Base-by-base conservation (phyloP, 2,329 filamentous ascomycete genomes). In the Penicillium italicum region DNA sequence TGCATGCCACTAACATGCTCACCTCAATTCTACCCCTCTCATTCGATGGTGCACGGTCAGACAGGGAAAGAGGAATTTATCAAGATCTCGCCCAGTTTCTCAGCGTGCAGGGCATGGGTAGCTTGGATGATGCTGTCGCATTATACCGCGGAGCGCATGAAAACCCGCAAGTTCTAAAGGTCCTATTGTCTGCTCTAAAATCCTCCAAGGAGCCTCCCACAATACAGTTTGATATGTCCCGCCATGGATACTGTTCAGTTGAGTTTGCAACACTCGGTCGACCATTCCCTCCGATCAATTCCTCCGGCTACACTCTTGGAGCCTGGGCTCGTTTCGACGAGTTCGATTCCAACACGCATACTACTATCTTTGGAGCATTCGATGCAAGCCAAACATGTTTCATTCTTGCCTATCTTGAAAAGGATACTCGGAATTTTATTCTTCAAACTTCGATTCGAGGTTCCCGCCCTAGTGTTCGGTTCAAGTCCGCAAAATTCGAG, bases 311-410 rank as follows among this genome's bases (percentile, higher is more conserved):
- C 75, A 96, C 91, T 0, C 88, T 99, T 58, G 84, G 89, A 43
- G 84, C 90, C 0, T 99, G 94, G 94, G 83, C 96, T 47, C 85
- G 89, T 20, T 84, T 99, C 57, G 92, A 97, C 71, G 80, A 85
- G 38, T 97, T 94, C 72, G 95, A 99, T 71, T 77, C 84, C 5
- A 83, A 84, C 43, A 86, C 89, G 16, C 94, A 99, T 72, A 99
- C 94, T 0, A 99, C 94, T 0, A 82, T 99, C 14, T 99, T 99
- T 71, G 94, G 94, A 26, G 90, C 94, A 9, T 97, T 95, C 72
- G 94, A 99, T 74, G 81, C 87, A 4, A 91, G 85, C 5, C 93
- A 97, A 72, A 91, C 90, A 5, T 99, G 94, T 73, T 99, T 99
- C 68, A 77, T 99, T 34, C 84, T 99, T 64, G 87, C 91, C 57